Percentiles rank a stretch among this genome's conserved stretches.
Evolutionary conservation across 805 yeast genomes (phyloP).

Genomic region (Teunomyces kruisii): DNA sequence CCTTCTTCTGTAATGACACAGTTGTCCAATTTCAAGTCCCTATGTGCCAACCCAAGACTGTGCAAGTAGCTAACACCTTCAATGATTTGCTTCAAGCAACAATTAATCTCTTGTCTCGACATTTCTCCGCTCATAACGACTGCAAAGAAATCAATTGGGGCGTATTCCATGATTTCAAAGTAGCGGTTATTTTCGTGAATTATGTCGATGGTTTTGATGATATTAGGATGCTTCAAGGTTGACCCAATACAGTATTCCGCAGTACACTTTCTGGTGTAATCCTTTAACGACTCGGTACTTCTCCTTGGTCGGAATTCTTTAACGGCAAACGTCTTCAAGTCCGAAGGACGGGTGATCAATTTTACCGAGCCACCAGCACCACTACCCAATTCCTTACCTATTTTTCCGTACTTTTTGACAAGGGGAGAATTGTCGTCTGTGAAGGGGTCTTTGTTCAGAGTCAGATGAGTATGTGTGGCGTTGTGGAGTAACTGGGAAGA

Average conservation of each 20-base stretch:
- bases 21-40: constrained; percentile 80
- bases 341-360: constrained; percentile 63
- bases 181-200: constrained; percentile 67
- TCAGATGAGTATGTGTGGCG: constrained; percentile 32
- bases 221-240: constrained; percentile 77
- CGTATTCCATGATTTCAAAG: constrained; percentile 93
- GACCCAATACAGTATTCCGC: constrained; percentile 89
- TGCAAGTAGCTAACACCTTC: constrained; percentile 75
- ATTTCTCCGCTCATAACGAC: constrained; percentile 85
- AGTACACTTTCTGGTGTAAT: constrained; percentile 81
- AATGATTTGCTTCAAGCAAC: constrained; percentile 73
- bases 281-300: constrained; percentile 68
- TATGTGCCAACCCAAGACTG: constrained; percentile 75
- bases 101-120: constrained; percentile 78
- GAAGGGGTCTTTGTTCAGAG: constrained; percentile 30
- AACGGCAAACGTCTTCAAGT: constrained; percentile 75
- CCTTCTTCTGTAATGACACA: constrained; percentile 77
- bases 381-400: constrained; percentile 74
- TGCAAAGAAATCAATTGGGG: constrained; percentile 82
- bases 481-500: constrained; percentile 36
- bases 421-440: constrained; percentile 33
- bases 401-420: constrained; percentile 63
- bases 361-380: constrained; percentile 92
- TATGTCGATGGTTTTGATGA: constrained; percentile 75
- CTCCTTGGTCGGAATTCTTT: constrained; percentile 76